Evolutionary conservation across 306 rosid species (phyloP).

Genomic region (Coriaria nepalensis): DNA sequence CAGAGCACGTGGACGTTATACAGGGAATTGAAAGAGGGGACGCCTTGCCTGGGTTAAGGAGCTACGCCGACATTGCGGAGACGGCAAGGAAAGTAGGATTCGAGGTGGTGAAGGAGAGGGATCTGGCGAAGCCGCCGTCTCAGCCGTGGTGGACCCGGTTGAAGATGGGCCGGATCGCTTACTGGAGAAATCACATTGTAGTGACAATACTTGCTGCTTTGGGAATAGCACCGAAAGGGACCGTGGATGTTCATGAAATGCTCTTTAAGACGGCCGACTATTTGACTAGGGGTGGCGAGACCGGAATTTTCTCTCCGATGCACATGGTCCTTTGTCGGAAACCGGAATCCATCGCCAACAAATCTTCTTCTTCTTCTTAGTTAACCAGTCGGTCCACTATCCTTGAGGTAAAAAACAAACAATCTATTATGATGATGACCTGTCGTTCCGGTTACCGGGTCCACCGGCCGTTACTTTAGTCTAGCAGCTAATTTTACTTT

Average conservation of each 20-base stretch:
- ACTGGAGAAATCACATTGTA: slow-evolving; percentile 87
- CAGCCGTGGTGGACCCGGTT: slow-evolving; percentile 82
- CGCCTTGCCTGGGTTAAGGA: slow-evolving; percentile 75
- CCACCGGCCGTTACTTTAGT: no score
- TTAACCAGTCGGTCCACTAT: no score
- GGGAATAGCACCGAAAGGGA: slow-evolving; percentile 90
- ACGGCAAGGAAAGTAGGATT: slow-evolving; percentile 77
- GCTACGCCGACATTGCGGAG: slow-evolving; percentile 44
- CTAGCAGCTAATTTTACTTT: no score
- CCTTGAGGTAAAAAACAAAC: no score
- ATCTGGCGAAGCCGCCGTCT: slow-evolving; percentile 80
- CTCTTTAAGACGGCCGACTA: slow-evolving; percentile 77
- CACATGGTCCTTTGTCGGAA: slow-evolving; percentile 92
- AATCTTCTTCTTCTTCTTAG: slow-evolving; percentile 4
- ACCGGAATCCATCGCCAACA: slow-evolving; percentile 24
- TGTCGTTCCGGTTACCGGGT: no score
- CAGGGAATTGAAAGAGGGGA: slow-evolving; percentile 94
- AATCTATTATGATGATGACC: no score
- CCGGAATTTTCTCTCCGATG: slow-evolving; percentile 92
- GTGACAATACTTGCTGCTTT: slow-evolving; percentile 49
- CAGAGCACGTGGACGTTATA: slow-evolving; percentile 63
- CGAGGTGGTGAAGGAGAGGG: slow-evolving; percentile 64
- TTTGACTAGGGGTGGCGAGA: slow-evolving; percentile 71
- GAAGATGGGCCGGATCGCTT: slow-evolving; percentile 89
- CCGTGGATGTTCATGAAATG: slow-evolving; percentile 95